These are phyloP conservation scores for Leucaena leucocephala DNA, from an alignment of 306 rosid species.

Conservation along the genomic window DNA sequence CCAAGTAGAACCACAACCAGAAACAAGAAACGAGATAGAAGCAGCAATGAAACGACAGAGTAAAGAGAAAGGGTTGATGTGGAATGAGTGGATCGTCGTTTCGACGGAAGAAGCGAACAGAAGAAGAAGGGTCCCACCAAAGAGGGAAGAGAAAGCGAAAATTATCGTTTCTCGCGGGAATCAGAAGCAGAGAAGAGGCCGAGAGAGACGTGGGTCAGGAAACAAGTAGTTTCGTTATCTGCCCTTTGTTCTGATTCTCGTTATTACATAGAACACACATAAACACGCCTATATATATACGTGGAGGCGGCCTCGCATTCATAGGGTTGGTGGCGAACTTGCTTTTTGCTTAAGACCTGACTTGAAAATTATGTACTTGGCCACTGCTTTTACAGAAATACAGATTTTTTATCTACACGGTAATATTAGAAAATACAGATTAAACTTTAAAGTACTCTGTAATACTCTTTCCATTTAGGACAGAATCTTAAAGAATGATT, in stretches of 20 bases:
- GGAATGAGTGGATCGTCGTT: constrained; percentile 37
- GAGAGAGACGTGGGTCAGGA: constrained; percentile 5
- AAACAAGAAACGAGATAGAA: neutral
- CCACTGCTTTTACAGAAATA: too few species aligned
- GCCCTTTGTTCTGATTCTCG: neutral
- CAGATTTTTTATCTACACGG: too few species aligned
- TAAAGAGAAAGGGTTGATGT: neutral
- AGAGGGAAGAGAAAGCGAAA: neutral
- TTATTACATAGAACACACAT: neutral
- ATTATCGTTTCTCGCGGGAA: neutral
- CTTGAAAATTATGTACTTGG: too few species aligned
- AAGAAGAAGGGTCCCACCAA: constrained; percentile 11
- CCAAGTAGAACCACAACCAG: neutral
- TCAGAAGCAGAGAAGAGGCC: neutral
- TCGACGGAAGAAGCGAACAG: constrained; percentile 11
- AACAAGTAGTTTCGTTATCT: neutral
- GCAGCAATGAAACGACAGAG: constrained; percentile 1
- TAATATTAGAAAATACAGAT: too few species aligned
- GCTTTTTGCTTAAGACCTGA: neutral
- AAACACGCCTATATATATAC: neutral
- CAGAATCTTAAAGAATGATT: too few species aligned
- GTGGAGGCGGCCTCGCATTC: neutral
- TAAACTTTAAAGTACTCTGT: too few species aligned
- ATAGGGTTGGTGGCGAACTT: neutral
- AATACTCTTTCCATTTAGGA: too few species aligned